Evolutionary conservation across 2,329 filamentous ascomycete genomes (phyloP).

Genomic region (Fusarium palustre): DNA sequence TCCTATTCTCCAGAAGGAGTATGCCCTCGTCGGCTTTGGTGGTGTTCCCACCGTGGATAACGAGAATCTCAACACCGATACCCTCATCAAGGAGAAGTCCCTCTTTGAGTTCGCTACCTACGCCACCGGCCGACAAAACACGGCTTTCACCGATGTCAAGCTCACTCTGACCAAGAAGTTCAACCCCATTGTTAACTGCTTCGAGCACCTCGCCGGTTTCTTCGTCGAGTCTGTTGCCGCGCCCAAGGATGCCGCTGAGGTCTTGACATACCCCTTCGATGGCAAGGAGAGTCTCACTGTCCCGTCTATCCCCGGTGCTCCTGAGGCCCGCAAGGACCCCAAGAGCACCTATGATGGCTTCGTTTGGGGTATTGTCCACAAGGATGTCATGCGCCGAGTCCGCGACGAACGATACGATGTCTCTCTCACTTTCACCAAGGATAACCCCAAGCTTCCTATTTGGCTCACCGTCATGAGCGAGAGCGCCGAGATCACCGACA

Average conservation of each 20-base stretch:
- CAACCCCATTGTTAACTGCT: constrained; percentile 74
- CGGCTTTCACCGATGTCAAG: constrained; percentile 89
- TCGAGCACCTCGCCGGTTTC: constrained; percentile 77
- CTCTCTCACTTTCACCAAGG: constrained; percentile 92
- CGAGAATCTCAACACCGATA: constrained; percentile 52
- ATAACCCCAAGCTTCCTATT: constrained; percentile 85
- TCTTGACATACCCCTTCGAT: constrained; percentile 88
- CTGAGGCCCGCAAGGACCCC: constrained; percentile 65
- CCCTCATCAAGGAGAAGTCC: constrained; percentile 84
- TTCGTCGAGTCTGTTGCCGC: constrained; percentile 81
- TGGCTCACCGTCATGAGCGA: constrained; percentile 98
- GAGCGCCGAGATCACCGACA: constrained; percentile 92
- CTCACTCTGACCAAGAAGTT: constrained; percentile 85
- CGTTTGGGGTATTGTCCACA: constrained; percentile 95
- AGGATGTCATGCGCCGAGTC: constrained; percentile 89
- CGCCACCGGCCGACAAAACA: constrained; percentile 90
- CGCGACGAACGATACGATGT: constrained; percentile 95
- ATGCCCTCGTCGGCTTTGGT: constrained; percentile 85
- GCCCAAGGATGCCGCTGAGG: constrained; percentile 79
- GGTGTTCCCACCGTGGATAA: constrained; percentile 64
- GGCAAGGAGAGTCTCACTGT: constrained; percentile 87
- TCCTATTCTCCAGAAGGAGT: constrained; percentile 80
- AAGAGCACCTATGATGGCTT: constrained; percentile 87
- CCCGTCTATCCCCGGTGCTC: constrained; percentile 70
- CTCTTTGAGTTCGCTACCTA: constrained; percentile 89